Conservation (phyloP, 208 protist genomes). For the Acanthamoeba royreba region DNA sequence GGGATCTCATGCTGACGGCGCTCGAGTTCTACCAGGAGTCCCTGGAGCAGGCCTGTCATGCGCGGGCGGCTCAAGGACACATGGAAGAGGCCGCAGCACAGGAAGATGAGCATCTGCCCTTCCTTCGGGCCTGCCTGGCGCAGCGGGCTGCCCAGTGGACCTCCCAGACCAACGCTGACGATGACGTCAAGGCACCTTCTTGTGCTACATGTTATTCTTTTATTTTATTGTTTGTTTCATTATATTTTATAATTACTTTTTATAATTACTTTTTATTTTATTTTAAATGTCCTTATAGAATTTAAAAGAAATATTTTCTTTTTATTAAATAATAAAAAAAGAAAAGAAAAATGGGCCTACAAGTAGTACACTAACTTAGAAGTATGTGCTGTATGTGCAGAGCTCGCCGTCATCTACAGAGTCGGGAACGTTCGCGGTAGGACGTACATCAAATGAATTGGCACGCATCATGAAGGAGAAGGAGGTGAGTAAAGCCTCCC, state of each 20-base stretch:
- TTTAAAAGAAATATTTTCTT: too few relatives aligned
- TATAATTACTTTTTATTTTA: not conserved
- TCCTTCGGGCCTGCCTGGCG: too few relatives aligned
- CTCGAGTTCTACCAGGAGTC: conserved; percentile 38
- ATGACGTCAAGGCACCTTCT: too few relatives aligned
- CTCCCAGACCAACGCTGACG: too few relatives aligned
- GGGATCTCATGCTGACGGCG: conserved; percentile 16
- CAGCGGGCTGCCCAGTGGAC: too few relatives aligned
- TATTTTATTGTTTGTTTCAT: not conserved
- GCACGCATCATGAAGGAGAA: not conserved
- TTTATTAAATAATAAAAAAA: too few relatives aligned
- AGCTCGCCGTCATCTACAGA: not conserved
- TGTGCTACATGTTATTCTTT: not conserved
- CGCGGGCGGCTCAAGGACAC: not conserved
- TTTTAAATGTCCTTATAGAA: too few relatives aligned
- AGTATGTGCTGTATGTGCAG: not conserved
- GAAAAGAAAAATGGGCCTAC: too few relatives aligned
- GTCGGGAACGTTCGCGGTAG: not conserved
- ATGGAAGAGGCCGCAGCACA: not conserved
- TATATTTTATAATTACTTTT: not conserved
- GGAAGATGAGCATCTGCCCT: too few relatives aligned
- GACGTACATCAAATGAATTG: not conserved
- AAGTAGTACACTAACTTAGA: not conserved
- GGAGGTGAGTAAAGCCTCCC: not conserved
- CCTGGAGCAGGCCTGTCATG: not conserved